A percentile compares a stretch with the other conserved stretches of the same genome.
These are phyloP conservation scores for Coprinellus aureogranulatus DNA, from an alignment of 768 basidiomycete genomes.

Conservation along the genomic window DNA sequence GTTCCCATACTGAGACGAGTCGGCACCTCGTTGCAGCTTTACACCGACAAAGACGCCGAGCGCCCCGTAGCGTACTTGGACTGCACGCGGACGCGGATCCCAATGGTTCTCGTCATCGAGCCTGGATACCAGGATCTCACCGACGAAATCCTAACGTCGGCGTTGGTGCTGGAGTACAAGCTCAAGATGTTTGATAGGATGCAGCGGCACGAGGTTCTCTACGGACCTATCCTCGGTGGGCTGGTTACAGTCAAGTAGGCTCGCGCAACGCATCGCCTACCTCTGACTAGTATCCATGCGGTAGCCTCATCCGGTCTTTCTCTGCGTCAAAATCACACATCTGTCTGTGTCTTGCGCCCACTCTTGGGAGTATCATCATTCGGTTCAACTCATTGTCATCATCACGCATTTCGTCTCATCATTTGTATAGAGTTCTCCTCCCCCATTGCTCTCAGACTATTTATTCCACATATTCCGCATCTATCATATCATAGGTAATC, in stretches of 20 bases:
- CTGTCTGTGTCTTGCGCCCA: no score
- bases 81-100: neutral
- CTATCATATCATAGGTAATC: no score
- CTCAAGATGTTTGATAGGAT: constrained; percentile 11
- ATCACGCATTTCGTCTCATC: no score
- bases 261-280: neutral
- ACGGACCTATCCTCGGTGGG: constrained; percentile 8
- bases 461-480: no score
- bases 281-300: no score
- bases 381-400: no score
- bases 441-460: no score
- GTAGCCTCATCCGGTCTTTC: no score
- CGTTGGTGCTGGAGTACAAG: constrained; percentile 11
- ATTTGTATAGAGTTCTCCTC: no score
- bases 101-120: constrained; percentile 3
- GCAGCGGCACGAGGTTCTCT: constrained; percentile 9
- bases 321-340: no score
- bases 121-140: constrained; percentile 8
- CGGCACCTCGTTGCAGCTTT: constrained; percentile 1
- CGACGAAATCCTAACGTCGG: constrained; percentile 7
- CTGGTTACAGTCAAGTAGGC: neutral
- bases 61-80: constrained; percentile 9
- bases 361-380: no score
- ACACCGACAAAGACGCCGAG: constrained; percentile 9
- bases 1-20: neutral